Base-by-base conservation (phyloP, 129 eudicot genomes). In the Kitagawia praeruptora region DNA sequence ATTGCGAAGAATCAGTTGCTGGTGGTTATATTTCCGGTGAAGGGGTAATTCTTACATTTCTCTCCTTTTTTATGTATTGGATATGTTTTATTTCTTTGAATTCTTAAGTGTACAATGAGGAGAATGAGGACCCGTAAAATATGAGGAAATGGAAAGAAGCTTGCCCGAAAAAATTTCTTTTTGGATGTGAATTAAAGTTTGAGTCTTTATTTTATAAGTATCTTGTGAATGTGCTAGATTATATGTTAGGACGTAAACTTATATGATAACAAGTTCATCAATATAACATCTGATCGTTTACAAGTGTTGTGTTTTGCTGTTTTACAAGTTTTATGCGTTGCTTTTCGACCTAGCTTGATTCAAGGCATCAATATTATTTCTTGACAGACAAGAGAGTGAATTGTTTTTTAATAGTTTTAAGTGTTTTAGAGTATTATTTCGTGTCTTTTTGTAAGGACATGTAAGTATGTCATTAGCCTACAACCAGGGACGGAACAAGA, bases 1-100 rank as follows among this genome's bases (percentile, higher is more conserved):
- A 87, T 49, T 96, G 99, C 78, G 61, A 42, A 74, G 67, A 21
- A 61, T 64, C 75, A 76, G 51, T 16, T 45, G 61, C 61, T n/a
- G 97, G 98, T 63, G 96, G 97, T 64, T 93, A 92, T 85, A 63
- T 37, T 70, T 87, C 80, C 4, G 99, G 96, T 21, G 77, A 54
- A 79, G 99, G 99, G 93, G 97, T 93, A 85, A 69, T 0, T 23
- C 25, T 73, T 31, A 67, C 73, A 67, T 27, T 67, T 34, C 41
- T 67, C 15, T n/a, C 67, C 5, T n/a, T 10, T 8, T 10, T 6
- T 3, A n/a, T n/a, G 10, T 58, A 21, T n/a, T 58, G 5, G 28
- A 58, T 58, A 58, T 8, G 8, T 8, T 23, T 58, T 3, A 1
- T 8, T 19, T 23, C 28, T 58, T 58, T 58, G 3, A n/a, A n/a